Percentiles rank a stretch among this genome's conserved stretches.
phyloP scores from a whole-genome alignment of 2,329 filamentous ascomycete species.

The Exophiala sideris region DNA sequence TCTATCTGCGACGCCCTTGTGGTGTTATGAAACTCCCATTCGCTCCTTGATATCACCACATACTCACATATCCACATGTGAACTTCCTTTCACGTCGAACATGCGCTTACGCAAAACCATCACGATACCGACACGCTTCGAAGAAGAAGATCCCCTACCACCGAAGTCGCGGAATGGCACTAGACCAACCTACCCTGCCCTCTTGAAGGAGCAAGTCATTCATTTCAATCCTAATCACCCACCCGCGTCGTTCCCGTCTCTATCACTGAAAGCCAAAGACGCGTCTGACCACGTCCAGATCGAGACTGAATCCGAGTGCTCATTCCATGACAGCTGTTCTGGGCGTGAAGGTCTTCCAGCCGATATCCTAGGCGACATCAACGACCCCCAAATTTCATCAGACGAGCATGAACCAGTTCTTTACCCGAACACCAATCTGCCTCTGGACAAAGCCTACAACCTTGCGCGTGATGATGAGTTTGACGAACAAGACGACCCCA shows the following conservation, averaged over 20 bases:
- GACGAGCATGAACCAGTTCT: too few species aligned
- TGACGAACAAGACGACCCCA: too few species aligned
- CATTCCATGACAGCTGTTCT: too few species aligned
- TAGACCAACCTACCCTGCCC: constrained; percentile 27
- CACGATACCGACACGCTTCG: constrained; percentile 31
- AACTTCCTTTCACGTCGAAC: constrained; percentile 4
- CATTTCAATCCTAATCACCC: constrained; percentile 38
- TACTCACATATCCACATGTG: constrained; percentile 22
- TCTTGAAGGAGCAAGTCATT: constrained; percentile 9
- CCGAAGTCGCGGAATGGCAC: constrained; percentile 17
- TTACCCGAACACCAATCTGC: too few species aligned
- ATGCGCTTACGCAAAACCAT: constrained; percentile 37
- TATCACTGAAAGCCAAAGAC: constrained; percentile 20
- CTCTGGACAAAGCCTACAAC: too few species aligned
- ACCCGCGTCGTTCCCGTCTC: constrained; percentile 43
- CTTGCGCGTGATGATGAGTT: too few species aligned
- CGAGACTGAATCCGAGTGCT: too few species aligned
- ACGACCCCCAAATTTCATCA: too few species aligned
- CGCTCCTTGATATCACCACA: background rate
- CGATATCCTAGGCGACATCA: too few species aligned
- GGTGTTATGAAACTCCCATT: background rate
- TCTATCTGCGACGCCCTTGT: too few species aligned
- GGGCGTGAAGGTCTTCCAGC: too few species aligned
- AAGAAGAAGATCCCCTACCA: constrained; percentile 28
- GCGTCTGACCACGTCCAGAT: too few species aligned